Conservation (phyloP, 2,329 filamentous ascomycete species). For the Amylocarpus encephaloides region DNA sequence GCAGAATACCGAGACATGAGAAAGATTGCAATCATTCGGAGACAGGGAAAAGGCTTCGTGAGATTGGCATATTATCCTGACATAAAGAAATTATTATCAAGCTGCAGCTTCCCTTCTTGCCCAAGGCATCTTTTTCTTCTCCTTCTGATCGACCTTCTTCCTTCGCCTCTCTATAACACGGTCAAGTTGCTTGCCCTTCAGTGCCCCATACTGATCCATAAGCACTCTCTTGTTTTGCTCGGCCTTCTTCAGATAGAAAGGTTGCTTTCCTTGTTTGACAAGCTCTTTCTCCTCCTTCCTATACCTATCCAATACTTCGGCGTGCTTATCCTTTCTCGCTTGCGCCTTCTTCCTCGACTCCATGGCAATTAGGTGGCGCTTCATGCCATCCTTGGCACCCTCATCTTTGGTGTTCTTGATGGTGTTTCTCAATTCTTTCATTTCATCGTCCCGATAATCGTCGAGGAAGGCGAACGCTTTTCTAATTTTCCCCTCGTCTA, state of each 20-base stretch:
- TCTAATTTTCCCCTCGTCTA: constrained; percentile 53
- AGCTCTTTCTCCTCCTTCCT: constrained; percentile 76
- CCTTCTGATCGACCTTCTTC: constrained; percentile 83
- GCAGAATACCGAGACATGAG: no score
- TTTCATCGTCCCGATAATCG: constrained; percentile 79
- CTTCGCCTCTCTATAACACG: constrained; percentile 77
- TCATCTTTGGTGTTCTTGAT: constrained; percentile 64
- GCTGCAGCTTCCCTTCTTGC: constrained; percentile 36
- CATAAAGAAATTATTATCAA: background rate
- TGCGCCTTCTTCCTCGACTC: constrained; percentile 69
- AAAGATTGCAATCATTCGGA: no score
- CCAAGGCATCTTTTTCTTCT: constrained; percentile 69
- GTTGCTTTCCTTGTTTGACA: constrained; percentile 81
- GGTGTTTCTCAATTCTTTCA: constrained; percentile 63
- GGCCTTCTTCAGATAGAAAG: constrained; percentile 87
- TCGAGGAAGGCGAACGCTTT: constrained; percentile 83
- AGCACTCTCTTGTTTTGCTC: constrained; percentile 85
- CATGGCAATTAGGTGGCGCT: constrained; percentile 69
- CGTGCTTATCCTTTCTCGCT: constrained; percentile 61
- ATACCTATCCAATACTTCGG: constrained; percentile 67
- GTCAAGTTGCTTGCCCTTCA: constrained; percentile 82
- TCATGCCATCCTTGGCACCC: constrained; percentile 60
- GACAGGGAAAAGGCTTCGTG: no score
- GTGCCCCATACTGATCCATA: constrained; percentile 69
- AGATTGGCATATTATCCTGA: background rate